These are phyloP conservation scores for Cyclotella sp. DNA, from an alignment of 108 stramenopile genomes.

Conservation along the genomic window DNA sequence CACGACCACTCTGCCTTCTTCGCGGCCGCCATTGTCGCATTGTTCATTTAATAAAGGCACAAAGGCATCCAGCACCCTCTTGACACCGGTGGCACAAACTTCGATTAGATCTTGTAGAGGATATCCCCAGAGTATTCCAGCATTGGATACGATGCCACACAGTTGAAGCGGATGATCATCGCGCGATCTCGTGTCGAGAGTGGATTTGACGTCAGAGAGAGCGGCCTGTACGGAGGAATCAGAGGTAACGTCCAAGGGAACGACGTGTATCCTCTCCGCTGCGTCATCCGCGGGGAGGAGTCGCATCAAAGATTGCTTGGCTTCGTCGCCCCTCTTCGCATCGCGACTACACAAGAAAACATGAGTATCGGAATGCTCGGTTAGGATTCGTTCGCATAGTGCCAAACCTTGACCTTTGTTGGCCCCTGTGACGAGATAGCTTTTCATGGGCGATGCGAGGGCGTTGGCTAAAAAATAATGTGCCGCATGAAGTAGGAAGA, in stretches of 20 bases:
- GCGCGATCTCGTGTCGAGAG: not conserved
- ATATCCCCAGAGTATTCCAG: conserved; percentile 52
- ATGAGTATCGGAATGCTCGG: conserved; percentile 40
- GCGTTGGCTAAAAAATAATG: not conserved
- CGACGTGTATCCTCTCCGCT: conserved; percentile 25
- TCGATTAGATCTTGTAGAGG: conserved; percentile 41
- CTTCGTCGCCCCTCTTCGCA: conserved; percentile 22
- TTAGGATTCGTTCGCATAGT: conserved; percentile 37
- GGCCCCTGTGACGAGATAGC: conserved; percentile 44
- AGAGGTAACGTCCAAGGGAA: conserved; percentile 40
- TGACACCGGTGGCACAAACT: conserved; percentile 36
- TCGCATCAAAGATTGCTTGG: conserved; percentile 8
- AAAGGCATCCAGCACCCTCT: conserved; percentile 40
- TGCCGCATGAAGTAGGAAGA: not conserved
- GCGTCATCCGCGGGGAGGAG: not conserved
- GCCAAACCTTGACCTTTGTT: conserved; percentile 52
- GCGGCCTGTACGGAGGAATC: conserved; percentile 29
- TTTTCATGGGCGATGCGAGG: conserved; percentile 1
- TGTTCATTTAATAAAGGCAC: conserved; percentile 28
- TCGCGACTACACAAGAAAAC: conserved; percentile 45
- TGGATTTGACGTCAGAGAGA: not conserved
- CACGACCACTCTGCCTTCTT: conserved; percentile 39
- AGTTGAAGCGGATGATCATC: conserved; percentile 7
- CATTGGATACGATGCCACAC: conserved; percentile 40
- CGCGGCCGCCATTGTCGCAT: not conserved